Percentiles rank a stretch among this genome's conserved stretches.
Conservation (phyloP, 176 grass and related monocot genomes). For the Avena sativa region DNA sequence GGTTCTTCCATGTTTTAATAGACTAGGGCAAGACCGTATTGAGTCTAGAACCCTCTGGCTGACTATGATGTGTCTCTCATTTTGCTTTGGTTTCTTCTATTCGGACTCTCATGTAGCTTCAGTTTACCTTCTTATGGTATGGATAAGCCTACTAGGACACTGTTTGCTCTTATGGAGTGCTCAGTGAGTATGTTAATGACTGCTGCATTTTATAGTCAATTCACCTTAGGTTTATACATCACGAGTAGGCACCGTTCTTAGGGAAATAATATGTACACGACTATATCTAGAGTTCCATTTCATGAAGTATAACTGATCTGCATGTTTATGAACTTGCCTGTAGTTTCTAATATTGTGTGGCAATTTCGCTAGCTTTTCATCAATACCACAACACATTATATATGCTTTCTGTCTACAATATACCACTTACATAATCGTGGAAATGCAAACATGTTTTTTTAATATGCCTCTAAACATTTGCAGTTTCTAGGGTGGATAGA, state of each 20-base stretch:
- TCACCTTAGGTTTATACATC: background rate
- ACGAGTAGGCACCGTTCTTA: background rate
- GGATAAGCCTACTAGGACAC: background rate
- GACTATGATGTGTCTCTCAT: background rate
- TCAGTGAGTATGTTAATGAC: background rate
- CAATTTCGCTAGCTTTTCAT: background rate
- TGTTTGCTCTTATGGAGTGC: background rate
- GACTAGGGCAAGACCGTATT: background rate
- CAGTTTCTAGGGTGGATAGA: slow-evolving; percentile 78
- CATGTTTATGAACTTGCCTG: background rate
- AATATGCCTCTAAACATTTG: slow-evolving; percentile 41
- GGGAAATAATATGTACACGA: background rate
- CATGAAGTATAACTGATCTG: background rate
- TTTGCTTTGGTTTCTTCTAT: background rate
- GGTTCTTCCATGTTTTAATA: background rate
- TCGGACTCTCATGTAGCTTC: background rate
- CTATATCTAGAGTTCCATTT: background rate
- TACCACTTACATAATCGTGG: background rate
- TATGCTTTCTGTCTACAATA: background rate
- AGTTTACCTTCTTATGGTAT: background rate
- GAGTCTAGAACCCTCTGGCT: background rate
- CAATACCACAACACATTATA: slow-evolving; percentile 4
- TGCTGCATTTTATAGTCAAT: background rate
- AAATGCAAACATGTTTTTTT: background rate
- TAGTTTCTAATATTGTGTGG: background rate